Base-by-base conservation (phyloP, 2,329 filamentous ascomycete species). In the Monosporascus sp. region DNA sequence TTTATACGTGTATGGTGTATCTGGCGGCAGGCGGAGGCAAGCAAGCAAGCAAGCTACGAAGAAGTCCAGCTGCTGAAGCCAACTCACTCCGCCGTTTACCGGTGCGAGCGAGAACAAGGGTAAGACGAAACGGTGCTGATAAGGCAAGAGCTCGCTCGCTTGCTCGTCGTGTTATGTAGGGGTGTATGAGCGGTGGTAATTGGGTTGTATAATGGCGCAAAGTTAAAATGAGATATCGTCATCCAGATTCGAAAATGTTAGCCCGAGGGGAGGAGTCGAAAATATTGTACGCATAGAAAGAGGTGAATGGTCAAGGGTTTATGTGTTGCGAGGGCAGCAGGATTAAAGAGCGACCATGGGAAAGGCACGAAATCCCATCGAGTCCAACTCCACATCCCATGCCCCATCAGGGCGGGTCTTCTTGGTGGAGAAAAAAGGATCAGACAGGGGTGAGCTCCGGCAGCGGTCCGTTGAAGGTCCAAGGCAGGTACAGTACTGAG, bases 321-420 rank as follows among this genome's bases (percentile, higher is more conserved):
- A 46, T 27, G 14, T 46, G 14, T 46, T 15, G 17, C 17, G 39
- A 43, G 39, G 18, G 20, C 39, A 14, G 39, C 39, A 60, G 65
- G 62, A 60, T 59, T 59, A 61, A 61, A 61, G 58, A 60, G 55
- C 58, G 58, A 63, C 63, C 57, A 66, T 66, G 64, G 64, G 64
- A 66, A 66, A 66, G 60, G 59, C 55, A 63, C 57, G 58, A 65
- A 52, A 65, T 65, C 64, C 64, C 63, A 65, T 65, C 57, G 57
- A 59, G 52, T 54, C 58, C 57, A 58, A 56, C 58, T 61, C 55
- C 56, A 51, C 55, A 49, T 55, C 38, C 51, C 49, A 41, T 52
- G 37, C 47, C 37, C 47, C 47, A 48, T 38, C n/a, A 48, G 17
- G 25, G 43, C 43, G 37, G 56, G 55, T 56, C 51, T 48, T 46